Evolutionary conservation across 495 filamentous ascomycete species (phyloP).

Genomic region (Trichocladium uniseriatum): DNA sequence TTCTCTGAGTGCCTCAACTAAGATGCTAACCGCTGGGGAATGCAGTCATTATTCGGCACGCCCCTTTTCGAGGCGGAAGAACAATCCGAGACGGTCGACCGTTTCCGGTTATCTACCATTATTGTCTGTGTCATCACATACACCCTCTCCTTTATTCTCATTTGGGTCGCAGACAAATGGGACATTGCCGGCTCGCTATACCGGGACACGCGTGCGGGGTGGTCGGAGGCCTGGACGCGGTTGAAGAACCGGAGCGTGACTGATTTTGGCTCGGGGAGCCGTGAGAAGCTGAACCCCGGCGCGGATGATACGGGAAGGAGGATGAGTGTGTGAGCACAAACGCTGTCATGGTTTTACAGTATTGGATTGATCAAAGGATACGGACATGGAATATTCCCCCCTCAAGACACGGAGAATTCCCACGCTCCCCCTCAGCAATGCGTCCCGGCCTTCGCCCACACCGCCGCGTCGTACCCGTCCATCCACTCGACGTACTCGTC

Average conservation of each 20-base stretch:
- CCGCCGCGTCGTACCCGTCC: slow-evolving; percentile 47
- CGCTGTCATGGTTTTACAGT: too few relatives aligned
- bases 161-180: slow-evolving; percentile 4
- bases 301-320: too few relatives aligned
- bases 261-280: not conserved
- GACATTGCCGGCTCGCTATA: not conserved
- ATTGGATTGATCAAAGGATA: too few relatives aligned
- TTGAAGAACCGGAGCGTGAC: not conserved
- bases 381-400: too few relatives aligned
- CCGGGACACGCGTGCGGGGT: not conserved
- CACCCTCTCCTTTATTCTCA: not conserved
- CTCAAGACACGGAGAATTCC: too few relatives aligned
- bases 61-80: slow-evolving; percentile 1
- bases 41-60: not conserved
- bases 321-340: too few relatives aligned
- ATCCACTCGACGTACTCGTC: slow-evolving; percentile 46
- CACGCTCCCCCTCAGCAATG: not conserved
- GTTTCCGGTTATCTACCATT: slow-evolving; percentile 8
- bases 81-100: not conserved
- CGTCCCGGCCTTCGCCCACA: slow-evolving; percentile 30
- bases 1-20: too few relatives aligned
- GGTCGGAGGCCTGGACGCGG: not conserved
- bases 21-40: too few relatives aligned
- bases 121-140: slow-evolving; percentile 8
- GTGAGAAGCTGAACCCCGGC: too few relatives aligned